Evolutionary conservation across 345 rosid species (phyloP).

Genomic region (Ceriops decandra): DNA sequence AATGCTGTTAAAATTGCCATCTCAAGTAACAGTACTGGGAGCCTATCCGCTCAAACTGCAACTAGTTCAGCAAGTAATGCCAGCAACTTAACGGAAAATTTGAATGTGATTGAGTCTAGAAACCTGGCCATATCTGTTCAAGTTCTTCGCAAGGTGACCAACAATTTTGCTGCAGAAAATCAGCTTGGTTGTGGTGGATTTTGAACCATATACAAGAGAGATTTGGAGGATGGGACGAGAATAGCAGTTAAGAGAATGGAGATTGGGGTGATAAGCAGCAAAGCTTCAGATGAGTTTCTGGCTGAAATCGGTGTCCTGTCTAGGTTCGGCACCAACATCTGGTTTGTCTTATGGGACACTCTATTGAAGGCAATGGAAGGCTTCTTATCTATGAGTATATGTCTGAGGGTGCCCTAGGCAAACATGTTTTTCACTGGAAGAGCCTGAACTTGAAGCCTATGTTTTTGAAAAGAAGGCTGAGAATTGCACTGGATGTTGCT

Average conservation of each 20-base stretch:
- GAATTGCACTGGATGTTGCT: constrained; percentile 51
- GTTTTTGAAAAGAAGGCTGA: constrained; percentile 43
- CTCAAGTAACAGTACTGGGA: constrained; percentile 19
- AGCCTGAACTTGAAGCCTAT: constrained; percentile 34
- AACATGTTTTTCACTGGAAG: constrained; percentile 47
- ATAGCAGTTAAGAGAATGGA: constrained; percentile 60
- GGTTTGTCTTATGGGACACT: constrained; percentile 46
- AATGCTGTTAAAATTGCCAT: constrained; percentile 30
- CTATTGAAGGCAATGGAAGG: constrained; percentile 41
- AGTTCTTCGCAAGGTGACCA: constrained; percentile 47
- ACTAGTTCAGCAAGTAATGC: constrained; percentile 29
- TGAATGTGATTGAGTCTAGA: constrained; percentile 36
- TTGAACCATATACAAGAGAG: constrained; percentile 51
- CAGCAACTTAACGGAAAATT: constrained; percentile 32
- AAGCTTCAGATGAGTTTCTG: constrained; percentile 43
- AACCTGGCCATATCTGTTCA: constrained; percentile 40
- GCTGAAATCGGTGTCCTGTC: constrained; percentile 47
- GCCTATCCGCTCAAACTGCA: constrained; percentile 30
- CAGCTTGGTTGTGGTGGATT: constrained; percentile 51
- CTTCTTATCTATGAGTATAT: constrained; percentile 50
- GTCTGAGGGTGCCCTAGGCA: constrained; percentile 51
- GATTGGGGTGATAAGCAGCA: constrained; percentile 29
- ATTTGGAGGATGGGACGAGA: constrained; percentile 44
- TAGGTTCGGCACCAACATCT: constrained; percentile 46
- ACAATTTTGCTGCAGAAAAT: constrained; percentile 37